These are phyloP conservation scores for Pseudogymnoascus sp. DNA, from an alignment of 2,329 filamentous ascomycete genomes.

Conservation along the genomic window DNA sequence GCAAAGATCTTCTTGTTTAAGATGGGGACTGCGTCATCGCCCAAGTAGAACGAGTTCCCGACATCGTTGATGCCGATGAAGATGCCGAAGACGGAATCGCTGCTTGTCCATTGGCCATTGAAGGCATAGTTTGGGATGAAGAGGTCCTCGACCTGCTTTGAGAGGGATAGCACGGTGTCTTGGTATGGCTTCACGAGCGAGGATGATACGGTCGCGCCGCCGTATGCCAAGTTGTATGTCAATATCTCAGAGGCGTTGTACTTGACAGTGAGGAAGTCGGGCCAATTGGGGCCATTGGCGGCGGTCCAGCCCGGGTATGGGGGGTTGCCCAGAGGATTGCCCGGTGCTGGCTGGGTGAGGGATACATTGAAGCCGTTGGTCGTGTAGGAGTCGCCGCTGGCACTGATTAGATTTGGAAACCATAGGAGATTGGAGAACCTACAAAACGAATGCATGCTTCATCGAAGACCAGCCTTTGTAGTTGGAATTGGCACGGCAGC, in stretches of 20 bases:
- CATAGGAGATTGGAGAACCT: constrained; percentile 11
- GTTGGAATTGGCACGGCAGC: constrained; percentile 21
- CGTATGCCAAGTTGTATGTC: constrained; percentile 44
- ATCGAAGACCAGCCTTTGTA: constrained; percentile 32
- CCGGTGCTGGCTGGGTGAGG: constrained; percentile 26
- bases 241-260: constrained; percentile 37
- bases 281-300: constrained; percentile 44
- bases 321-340: constrained; percentile 34
- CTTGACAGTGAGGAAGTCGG: constrained; percentile 39
- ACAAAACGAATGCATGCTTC: constrained; percentile 37
- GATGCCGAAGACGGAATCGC: constrained; percentile 36
- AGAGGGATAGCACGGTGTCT: constrained; percentile 30
- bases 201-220: constrained; percentile 33
- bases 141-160: constrained; percentile 32
- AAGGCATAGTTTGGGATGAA: constrained; percentile 34
- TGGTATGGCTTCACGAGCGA: constrained; percentile 30
- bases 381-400: constrained; percentile 35
- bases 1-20: constrained; percentile 35
- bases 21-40: constrained; percentile 21
- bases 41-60: constrained; percentile 37
- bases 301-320: constrained; percentile 32
- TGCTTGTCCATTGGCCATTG: constrained; percentile 28
- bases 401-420: neutral
- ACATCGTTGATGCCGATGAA: constrained; percentile 51
- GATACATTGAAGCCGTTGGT: constrained; percentile 31